A percentile compares a stretch with the other conserved stretches of the same genome.
Conservation (phyloP, 2,329 filamentous ascomycete species). For the Didymella segeticola region DNA sequence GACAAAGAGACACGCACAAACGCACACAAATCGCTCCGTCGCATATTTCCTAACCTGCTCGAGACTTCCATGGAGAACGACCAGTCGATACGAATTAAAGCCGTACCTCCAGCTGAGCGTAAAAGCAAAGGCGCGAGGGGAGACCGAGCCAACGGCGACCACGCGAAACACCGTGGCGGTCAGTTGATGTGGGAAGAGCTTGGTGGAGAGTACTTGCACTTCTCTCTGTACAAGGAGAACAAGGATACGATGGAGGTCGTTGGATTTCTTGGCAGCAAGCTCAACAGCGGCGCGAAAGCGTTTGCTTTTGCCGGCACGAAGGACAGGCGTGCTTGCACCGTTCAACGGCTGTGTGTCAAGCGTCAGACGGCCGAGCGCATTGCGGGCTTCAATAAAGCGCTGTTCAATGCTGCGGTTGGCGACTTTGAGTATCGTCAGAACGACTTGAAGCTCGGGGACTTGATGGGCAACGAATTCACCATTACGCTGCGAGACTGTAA, state of each 20-base stretch:
- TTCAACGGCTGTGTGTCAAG: slow-evolving; percentile 77
- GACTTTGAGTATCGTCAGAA: slow-evolving; percentile 79
- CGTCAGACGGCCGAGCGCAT: slow-evolving; percentile 69
- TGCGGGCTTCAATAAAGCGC: slow-evolving; percentile 65
- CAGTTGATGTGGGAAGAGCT: slow-evolving; percentile 67
- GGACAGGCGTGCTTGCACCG: slow-evolving; percentile 84
- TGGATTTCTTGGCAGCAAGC: slow-evolving; percentile 73
- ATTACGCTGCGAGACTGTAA: slow-evolving; percentile 88
- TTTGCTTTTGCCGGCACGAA: slow-evolving; percentile 90
- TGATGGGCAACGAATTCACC: slow-evolving; percentile 88
- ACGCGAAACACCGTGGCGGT: slow-evolving; percentile 32
- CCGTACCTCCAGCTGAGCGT: slow-evolving; percentile 50
- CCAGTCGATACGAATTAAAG: slow-evolving; percentile 67
- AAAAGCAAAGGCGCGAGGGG: slow-evolving; percentile 38
- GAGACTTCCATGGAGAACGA: slow-evolving; percentile 79
- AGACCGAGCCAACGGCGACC: slow-evolving; percentile 25
- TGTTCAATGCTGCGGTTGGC: slow-evolving; percentile 71
- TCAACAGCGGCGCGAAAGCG: slow-evolving; percentile 72
- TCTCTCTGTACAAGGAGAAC: slow-evolving; percentile 95
- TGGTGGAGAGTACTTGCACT: slow-evolving; percentile 84
- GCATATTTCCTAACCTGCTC: slow-evolving; percentile 78
- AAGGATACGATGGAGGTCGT: slow-evolving; percentile 95
- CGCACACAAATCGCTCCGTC: slow-evolving; percentile 72
- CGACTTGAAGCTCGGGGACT: slow-evolving; percentile 80
- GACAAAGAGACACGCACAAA: slow-evolving; percentile 68